Percentiles rank a stretch among this genome's conserved stretches.
phyloP scores from a whole-genome alignment of 2,329 filamentous ascomycete species.

The Alternaria sp. region DNA sequence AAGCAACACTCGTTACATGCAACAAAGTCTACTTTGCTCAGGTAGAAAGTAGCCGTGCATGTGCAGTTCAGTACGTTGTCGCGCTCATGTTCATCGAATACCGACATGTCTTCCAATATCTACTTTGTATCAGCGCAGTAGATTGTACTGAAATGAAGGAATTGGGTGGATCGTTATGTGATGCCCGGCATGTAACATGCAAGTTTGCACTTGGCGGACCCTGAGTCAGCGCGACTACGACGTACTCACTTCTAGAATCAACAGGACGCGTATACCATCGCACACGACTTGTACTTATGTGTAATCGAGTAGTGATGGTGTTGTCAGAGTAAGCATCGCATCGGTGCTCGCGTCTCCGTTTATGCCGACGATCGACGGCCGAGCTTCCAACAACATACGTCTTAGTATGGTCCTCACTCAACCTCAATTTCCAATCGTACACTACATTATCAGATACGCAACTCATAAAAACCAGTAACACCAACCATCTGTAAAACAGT shows the following conservation, averaged over 20 bases:
- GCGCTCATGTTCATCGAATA: not conserved
- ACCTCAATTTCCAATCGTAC: not conserved
- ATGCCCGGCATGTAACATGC: not conserved
- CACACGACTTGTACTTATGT: not conserved
- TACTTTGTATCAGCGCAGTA: too few species aligned
- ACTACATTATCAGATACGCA: not conserved
- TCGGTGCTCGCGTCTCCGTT: conserved; percentile 10
- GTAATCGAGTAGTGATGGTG: not conserved
- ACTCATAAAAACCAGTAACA: not conserved
- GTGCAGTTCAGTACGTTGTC: not conserved
- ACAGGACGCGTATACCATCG: not conserved
- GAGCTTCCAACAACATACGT: conserved; percentile 2
- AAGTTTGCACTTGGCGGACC: not conserved
- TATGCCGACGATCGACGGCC: conserved; percentile 14
- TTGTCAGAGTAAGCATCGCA: conserved; percentile 7
- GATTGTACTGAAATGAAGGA: not conserved
- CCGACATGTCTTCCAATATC: not conserved
- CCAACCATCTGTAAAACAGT: accelerated
- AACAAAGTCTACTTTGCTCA: not conserved
- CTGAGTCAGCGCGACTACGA: not conserved
- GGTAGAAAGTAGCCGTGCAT: not conserved
- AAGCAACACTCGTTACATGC: not conserved
- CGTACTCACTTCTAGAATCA: not conserved
- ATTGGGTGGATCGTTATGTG: not conserved
- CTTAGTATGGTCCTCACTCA: not conserved